Base-by-base conservation (phyloP, 1,284 basidiomycete genomes). In the Tetrapyrgos nigripes region DNA sequence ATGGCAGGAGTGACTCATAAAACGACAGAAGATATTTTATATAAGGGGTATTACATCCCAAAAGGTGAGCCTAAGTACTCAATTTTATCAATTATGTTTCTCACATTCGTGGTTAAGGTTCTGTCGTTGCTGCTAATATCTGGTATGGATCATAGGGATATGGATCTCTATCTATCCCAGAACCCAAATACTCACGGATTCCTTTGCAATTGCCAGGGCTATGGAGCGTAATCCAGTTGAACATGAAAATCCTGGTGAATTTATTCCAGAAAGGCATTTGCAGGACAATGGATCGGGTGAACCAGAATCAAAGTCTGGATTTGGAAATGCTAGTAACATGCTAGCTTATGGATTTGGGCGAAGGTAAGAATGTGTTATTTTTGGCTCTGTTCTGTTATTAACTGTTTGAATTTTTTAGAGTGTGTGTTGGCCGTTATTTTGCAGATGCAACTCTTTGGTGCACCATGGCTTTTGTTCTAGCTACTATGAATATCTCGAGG, bases 301-400 rank as follows among this genome's bases (percentile, higher is more conserved):
- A 11, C 17, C 19, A 33, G 9, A 33, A 33, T 33, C 9, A 33
- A 33, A 33, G n/a, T 43, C 43, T 24, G 44, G 35, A 23, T 55
- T 50, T 23, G 29, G 33, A 10, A 50, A n/a, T 23, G 50, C 50
- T 10, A 46, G 31, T 14, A 45, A 37, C n/a, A 56, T 56, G 10
- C 21, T 40, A 21, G 55, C 55, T 4, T 56, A 50, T 46, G 55
- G 55, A 3, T 50, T 50, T 45, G 55, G 55, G 14, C 47, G 55
- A 24, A 50, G 55, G 55, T 56, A 26, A 2, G 3, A 50, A 23
- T 9, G 21, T 53, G 28, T 3, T 8, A 21, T 40, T 31, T 19
- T 19, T 27, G 17, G 5, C 21, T n/a, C 29, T n/a, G n/a, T n/a
- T 21, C 8, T 19, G n/a, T 19, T 28, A 17, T 37, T 27, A 28